Evolutionary conservation across 2,329 filamentous ascomycete species (phyloP), one percentile per base, ranked within the genome.

Genomic region (Lachnellula willkommii): DNA sequence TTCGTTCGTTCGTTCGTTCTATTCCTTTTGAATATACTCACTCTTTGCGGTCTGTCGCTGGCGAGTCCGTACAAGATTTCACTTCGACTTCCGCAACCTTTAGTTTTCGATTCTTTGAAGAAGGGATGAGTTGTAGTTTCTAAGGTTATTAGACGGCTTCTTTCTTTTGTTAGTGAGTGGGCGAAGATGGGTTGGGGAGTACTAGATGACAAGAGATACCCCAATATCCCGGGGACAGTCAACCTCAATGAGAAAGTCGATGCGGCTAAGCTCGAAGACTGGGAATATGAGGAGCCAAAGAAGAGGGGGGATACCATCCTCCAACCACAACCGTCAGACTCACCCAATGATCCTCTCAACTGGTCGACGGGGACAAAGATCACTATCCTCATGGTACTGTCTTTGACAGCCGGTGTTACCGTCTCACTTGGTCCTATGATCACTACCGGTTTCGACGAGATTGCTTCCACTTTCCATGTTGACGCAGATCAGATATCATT

Each of bases 291-390:
- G 39, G 59, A 66, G 11, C 57, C 74, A 49, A 74, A 75, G 65
- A 71, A 71, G 47, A 67, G 70, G 53, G 67, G 68, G 47, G 75
- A 81, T 58, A 73, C 82, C 50, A 37, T 54, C 26, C 52, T 54
- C 50, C 36, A 53, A 6, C 80, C 80, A 8, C 74, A 77, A 56
- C 80, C 80, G 14, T 78, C 76, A 22, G 69, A 75, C 55, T 77
- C 75, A n/a, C 75, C 76, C 45, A 76, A 81, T 61, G 78, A 81
- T 63, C 78, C 78, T 42, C 69, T 81, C 55, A 77, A 78, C 60
- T 81, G 78, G 61, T 61, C 64, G 24, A 54, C 46, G 20, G 37
- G 53, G 14, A 66, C 58, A 17, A 69, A 69, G 52, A 60, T 67
- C 50, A 50, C 64, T 1, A 64, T 66, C 36, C 60, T 32, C 28